Evolutionary conservation across 148 eudicot species (phyloP).

Genomic region (Rhododendron henanense): DNA sequence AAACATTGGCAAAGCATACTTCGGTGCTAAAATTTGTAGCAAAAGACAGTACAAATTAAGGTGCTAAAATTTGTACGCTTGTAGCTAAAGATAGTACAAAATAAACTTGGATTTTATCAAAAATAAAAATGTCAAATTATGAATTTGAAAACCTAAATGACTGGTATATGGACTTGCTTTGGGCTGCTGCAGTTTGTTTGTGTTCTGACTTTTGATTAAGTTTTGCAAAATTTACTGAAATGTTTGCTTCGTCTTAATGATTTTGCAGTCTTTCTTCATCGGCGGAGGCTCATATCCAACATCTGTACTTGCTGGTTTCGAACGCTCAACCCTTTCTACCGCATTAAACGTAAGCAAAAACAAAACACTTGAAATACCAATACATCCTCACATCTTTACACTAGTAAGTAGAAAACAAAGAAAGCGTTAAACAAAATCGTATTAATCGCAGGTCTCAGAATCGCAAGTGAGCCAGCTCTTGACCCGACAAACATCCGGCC

Average conservation of each 20-base stretch:
- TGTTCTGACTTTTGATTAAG: too few relatives aligned
- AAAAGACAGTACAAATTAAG: neutral
- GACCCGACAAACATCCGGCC: slow-evolving; percentile 48
- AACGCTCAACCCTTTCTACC: slow-evolving; percentile 49
- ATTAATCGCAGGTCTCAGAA: slow-evolving; percentile 45
- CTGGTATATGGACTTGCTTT: too few relatives aligned
- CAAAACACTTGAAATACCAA: too few relatives aligned
- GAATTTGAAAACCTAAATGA: neutral
- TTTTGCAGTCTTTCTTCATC: slow-evolving; percentile 71
- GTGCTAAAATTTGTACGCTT: too few relatives aligned
- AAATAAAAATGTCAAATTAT: too few relatives aligned
- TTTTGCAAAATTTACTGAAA: neutral
- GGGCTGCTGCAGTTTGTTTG: too few relatives aligned
- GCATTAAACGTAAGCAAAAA: slow-evolving; percentile 64
- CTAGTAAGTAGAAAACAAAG: neutral
- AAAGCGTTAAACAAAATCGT: neutral
- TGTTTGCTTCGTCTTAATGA: slow-evolving; percentile 17
- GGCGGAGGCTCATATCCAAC: slow-evolving; percentile 75
- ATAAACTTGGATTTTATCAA: too few relatives aligned
- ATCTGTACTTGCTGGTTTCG: slow-evolving; percentile 75
- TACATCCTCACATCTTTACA: neutral
- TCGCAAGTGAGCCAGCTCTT: slow-evolving; percentile 43
- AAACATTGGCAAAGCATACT: too few relatives aligned
- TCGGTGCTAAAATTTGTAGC: too few relatives aligned
- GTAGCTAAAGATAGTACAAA: slow-evolving; percentile 20